Conservation (phyloP, 495 filamentous ascomycete species). For the Penicillium taxi region DNA sequence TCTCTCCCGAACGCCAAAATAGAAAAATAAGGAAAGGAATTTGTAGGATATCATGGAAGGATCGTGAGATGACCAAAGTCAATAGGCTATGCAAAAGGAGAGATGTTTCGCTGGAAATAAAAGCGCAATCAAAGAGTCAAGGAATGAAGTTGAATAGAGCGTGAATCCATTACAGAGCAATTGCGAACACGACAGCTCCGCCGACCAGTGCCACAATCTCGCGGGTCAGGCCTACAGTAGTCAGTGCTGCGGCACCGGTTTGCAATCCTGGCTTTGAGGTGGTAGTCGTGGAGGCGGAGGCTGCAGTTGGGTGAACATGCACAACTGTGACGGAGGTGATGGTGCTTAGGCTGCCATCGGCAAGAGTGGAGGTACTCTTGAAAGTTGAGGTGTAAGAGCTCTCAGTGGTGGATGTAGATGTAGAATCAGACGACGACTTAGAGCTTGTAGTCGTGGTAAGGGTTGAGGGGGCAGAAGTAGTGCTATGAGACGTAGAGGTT, state of each 20-base stretch:
- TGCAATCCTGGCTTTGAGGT: conserved; percentile 34
- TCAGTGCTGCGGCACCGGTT: conserved; percentile 28
- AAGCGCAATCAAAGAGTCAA: neutral
- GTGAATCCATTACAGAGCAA: conserved; percentile 24
- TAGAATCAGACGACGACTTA: conserved; percentile 25
- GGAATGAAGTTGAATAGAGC: neutral
- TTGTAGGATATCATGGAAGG: conserved; percentile 17
- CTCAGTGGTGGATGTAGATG: conserved; percentile 36
- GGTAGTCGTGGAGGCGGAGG: conserved; percentile 18
- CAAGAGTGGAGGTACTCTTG: conserved; percentile 53
- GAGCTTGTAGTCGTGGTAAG: conserved; percentile 23
- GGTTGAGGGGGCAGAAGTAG: conserved; percentile 26
- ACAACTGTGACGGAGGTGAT: conserved; percentile 44
- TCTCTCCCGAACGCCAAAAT: too few species aligned
- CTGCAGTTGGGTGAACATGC: conserved; percentile 22
- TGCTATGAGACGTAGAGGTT: conserved; percentile 18
- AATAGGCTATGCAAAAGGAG: conserved; percentile 8
- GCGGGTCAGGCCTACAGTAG: conserved; percentile 22
- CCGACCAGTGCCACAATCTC: conserved; percentile 41
- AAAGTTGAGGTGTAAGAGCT: conserved; percentile 27
- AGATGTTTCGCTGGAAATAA: neutral
- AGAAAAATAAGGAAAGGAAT: conserved; percentile 16
- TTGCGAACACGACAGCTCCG: conserved; percentile 33
- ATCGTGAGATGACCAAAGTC: conserved; percentile 19
- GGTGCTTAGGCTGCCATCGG: conserved; percentile 54